Percentiles rank a stretch among this genome's conserved stretches.
Conservation (phyloP, 345 rosid genomes). For the Triadica sebifera region DNA sequence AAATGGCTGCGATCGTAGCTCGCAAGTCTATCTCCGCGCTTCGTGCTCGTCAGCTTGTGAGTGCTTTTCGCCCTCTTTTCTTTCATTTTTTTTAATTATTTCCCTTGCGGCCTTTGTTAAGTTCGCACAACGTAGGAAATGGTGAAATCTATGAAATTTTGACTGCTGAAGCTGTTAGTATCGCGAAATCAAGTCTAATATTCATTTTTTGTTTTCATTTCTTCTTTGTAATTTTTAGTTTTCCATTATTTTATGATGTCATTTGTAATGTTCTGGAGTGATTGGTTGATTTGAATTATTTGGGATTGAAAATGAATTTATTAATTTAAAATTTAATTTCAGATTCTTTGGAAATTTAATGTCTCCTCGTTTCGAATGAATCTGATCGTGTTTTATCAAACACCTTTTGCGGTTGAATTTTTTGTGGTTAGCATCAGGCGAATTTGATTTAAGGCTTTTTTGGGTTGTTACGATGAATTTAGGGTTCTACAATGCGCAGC, state of each 20-base stretch:
- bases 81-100: too few relatives aligned
- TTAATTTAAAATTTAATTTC: not conserved
- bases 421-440: not conserved
- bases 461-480: not conserved
- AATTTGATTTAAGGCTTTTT: not conserved
- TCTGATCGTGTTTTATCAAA: not conserved
- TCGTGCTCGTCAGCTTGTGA: slow-evolving; percentile 61
- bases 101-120: not conserved
- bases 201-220: not conserved
- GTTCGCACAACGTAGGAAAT: not conserved
- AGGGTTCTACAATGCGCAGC: not conserved
- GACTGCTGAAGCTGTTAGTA: not conserved
- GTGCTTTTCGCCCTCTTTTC: slow-evolving; percentile 24
- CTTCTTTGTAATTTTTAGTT: not conserved
- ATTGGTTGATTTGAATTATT: not conserved
- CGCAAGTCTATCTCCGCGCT: slow-evolving; percentile 71
- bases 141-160: not conserved
- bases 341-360: not conserved
- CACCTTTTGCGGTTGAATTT: not conserved
- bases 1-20: slow-evolving; percentile 76
- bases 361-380: not conserved
- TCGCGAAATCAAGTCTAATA: not conserved
- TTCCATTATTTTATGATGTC: not conserved
- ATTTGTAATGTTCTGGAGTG: not conserved
- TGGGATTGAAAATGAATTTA: slow-evolving; percentile 3